Evolutionary conservation across 306 rosid species (phyloP).

Genomic region (Echinosophora koreensis): DNA sequence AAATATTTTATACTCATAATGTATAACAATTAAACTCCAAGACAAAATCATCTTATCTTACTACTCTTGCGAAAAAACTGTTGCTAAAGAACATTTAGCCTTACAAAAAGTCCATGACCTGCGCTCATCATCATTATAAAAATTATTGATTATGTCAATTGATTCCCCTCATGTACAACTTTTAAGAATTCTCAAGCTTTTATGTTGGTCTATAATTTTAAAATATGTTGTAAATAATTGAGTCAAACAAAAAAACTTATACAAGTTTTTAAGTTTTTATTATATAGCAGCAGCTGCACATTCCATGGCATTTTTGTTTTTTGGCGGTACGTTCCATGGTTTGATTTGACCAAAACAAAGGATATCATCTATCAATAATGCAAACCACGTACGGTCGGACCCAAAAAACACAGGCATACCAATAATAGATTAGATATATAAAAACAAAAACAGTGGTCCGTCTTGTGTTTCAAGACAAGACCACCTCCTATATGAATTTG

Average conservation of each 20-base stretch:
- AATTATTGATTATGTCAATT: not conserved
- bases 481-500: no score
- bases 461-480: not conserved
- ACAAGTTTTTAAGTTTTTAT: not conserved
- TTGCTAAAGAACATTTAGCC: no score
- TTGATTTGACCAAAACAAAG: not conserved
- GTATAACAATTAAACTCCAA: no score
- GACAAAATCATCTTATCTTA: no score
- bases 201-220: conserved; percentile 6
- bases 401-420: not conserved
- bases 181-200: not conserved
- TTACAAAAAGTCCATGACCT: no score
- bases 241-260: not conserved
- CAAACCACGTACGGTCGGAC: not conserved
- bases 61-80: no score
- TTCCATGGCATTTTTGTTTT: not conserved
- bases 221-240: not conserved
- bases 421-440: no score
- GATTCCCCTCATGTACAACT: not conserved
- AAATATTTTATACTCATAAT: no score
- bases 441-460: not conserved
- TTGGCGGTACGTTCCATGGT: no score
- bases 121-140: no score
- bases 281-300: not conserved
- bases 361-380: not conserved